A percentile compares a stretch with the other conserved stretches of the same genome.
Evolutionary conservation across 176 grass and related monocot genomes (phyloP).

Genomic region (Microstegium vimineum): DNA sequence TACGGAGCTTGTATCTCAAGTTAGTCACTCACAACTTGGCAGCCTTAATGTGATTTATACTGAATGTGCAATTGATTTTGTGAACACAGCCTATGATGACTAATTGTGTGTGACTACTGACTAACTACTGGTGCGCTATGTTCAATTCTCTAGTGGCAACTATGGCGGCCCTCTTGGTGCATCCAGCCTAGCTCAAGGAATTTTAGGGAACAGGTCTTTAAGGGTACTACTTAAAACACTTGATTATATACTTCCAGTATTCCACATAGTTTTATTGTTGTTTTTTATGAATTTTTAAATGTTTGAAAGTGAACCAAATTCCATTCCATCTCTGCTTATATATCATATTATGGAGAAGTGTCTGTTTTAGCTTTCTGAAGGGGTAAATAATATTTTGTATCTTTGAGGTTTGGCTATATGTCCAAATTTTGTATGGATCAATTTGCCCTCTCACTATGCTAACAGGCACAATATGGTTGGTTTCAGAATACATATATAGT

Average conservation of each 20-base stretch:
- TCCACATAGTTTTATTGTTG: neutral
- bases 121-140: constrained; percentile 25
- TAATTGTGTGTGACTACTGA: constrained; percentile 18
- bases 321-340: constrained; percentile 4
- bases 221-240: constrained; percentile 57
- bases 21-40: constrained; percentile 45
- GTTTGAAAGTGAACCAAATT: constrained; percentile 5
- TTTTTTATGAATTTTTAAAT: neutral
- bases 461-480: neutral
- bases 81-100: neutral
- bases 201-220: constrained; percentile 90
- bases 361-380: constrained; percentile 7
- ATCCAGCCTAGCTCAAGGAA: constrained; percentile 76
- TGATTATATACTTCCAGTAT: neutral
- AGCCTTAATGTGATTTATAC: constrained; percentile 22
- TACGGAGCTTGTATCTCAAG: constrained; percentile 91
- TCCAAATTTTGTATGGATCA: neutral
- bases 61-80: constrained; percentile 3
- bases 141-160: constrained; percentile 75
- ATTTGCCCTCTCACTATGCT: neutral
- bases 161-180: constrained; percentile 95
- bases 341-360: neutral
- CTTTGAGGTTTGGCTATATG: neutral
- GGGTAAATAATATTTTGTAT: neutral
- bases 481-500: neutral